phyloP scores from a whole-genome alignment of 768 basidiomycete species.

The Trametes cinnabarina region DNA sequence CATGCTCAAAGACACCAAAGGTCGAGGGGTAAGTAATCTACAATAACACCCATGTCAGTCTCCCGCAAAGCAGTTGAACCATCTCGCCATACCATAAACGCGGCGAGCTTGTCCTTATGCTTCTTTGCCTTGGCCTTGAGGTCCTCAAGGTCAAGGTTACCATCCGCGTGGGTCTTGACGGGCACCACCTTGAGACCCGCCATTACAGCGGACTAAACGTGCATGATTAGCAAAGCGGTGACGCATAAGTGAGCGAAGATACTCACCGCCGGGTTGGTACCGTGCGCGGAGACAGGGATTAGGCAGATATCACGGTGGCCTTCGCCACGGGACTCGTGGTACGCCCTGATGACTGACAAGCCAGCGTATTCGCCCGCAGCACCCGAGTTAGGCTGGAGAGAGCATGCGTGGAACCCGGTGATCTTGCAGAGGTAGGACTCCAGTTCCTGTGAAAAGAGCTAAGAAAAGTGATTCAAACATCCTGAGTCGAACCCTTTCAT shows the following conservation, averaged over 20 bases:
- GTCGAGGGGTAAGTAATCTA: slow-evolving; percentile 97
- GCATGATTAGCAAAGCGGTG: neutral
- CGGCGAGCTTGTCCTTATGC: slow-evolving; percentile 88
- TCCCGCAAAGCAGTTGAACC: neutral
- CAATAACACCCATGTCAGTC: neutral
- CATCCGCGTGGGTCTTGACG: slow-evolving; percentile 86
- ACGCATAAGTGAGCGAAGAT: neutral
- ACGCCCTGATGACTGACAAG: slow-evolving; percentile 91
- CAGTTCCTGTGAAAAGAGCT: slow-evolving; percentile 61
- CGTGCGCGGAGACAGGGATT: slow-evolving; percentile 95
- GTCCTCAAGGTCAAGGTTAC: slow-evolving; percentile 87
- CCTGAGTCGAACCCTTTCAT: slow-evolving; percentile 3
- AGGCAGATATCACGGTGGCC: slow-evolving; percentile 85
- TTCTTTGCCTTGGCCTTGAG: slow-evolving; percentile 83
- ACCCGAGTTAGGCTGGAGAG: slow-evolving; percentile 98
- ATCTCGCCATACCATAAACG: slow-evolving; percentile 74
- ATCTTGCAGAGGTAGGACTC: slow-evolving; percentile 89
- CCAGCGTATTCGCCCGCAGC: slow-evolving; percentile 98
- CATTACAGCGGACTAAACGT: slow-evolving; percentile 84
- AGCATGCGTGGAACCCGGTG: slow-evolving; percentile 95
- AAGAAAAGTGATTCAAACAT: neutral
- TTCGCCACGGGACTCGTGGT: slow-evolving; percentile 87
- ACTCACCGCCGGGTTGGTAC: slow-evolving; percentile 94
- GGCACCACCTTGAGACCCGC: slow-evolving; percentile 95
- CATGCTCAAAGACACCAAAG: slow-evolving; percentile 95